Base-by-base conservation (phyloP, 2,329 filamentous ascomycete species). In the Emergomyces pasteurianus region DNA sequence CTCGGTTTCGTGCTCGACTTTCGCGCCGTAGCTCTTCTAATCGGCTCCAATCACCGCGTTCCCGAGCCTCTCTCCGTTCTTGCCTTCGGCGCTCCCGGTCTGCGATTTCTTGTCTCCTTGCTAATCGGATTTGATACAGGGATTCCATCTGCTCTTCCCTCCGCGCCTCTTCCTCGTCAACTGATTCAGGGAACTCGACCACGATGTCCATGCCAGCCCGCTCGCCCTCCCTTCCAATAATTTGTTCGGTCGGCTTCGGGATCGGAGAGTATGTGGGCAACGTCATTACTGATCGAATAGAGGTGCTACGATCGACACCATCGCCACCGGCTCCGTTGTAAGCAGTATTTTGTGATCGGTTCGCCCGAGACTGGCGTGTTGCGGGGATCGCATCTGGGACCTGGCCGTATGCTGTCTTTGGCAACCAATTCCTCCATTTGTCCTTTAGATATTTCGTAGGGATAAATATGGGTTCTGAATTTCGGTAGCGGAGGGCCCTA, bases 91-190 rank as follows among this genome's bases (percentile, higher is more conserved):
- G 86, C 66, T 95, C 89, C 5, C 90, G 85, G 64, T 94, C 90
- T 4, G 84, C 83, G 46, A 87, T 80, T 71, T 95, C 88, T 60
- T 83, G 80, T 58, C 92, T 84, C 59, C 94, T 83, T 21, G 89
- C 85, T 14, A 89, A 71, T 14, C 94, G 86, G 62, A 97, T 92
- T 72, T 95, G 90, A 72, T 95, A 97, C 47, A 97, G 75, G 0
- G 89, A 84, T 64, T 94, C 89, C 94, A 97, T 97, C 73, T 96
- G 90, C 34, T 90, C 84, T 64, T 97, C 91, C 14, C 94, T 83
- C 59, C 90, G 78, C 1, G 77, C 75, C 71, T 95, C 90, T 65
- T 95, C 85, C 59, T 91, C 88, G 58, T 95, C 89, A 9, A 79
- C 81, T 0, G 87, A 90, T 69, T 89, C 86, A 0, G 92, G 92